phyloP scores from a whole-genome alignment of 169 alveolate genomes.

The Eimeria acervulina region DNA sequence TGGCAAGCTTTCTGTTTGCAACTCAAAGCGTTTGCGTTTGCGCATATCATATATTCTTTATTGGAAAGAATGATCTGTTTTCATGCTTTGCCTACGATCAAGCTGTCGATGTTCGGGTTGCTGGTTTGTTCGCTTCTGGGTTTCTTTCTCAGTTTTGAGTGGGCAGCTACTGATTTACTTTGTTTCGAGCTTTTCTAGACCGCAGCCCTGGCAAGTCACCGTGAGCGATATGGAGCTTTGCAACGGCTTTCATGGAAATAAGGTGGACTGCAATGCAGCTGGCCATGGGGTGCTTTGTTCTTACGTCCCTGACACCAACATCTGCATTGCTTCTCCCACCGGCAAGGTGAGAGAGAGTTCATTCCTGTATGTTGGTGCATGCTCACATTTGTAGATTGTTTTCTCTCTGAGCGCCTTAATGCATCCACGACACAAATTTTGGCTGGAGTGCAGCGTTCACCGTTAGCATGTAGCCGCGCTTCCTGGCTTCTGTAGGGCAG shows the following conservation, averaged over 20 bases:
- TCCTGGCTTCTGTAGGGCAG: not conserved
- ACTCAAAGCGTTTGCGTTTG: not conserved
- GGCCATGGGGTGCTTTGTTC: constrained; percentile 80
- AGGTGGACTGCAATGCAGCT: constrained; percentile 65
- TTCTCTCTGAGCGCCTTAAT: not conserved
- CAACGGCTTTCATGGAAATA: constrained; percentile 49
- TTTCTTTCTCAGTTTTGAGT: constrained; percentile 59
- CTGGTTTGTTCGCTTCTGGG: not conserved
- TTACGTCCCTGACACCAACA: constrained; percentile 47
- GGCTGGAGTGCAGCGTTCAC: not conserved
- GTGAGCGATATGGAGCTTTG: constrained; percentile 74
- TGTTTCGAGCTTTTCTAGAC: constrained; percentile 58
- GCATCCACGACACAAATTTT: not conserved
- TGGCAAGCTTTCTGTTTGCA: not conserved
- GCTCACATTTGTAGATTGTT: not conserved
- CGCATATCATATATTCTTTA: not conserved
- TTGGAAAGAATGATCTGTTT: not conserved
- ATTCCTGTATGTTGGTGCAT: not conserved
- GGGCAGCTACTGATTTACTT: constrained; percentile 77
- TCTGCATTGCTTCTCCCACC: constrained; percentile 82
- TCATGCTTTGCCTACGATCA: not conserved
- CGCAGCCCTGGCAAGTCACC: constrained; percentile 80
- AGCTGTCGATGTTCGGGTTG: not conserved
- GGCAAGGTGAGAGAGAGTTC: constrained; percentile 72
- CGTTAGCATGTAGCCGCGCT: not conserved